These are phyloP conservation scores for Clonostachys solani DNA, from an alignment of 2,329 filamentous ascomycete species.

Conservation along the genomic window DNA sequence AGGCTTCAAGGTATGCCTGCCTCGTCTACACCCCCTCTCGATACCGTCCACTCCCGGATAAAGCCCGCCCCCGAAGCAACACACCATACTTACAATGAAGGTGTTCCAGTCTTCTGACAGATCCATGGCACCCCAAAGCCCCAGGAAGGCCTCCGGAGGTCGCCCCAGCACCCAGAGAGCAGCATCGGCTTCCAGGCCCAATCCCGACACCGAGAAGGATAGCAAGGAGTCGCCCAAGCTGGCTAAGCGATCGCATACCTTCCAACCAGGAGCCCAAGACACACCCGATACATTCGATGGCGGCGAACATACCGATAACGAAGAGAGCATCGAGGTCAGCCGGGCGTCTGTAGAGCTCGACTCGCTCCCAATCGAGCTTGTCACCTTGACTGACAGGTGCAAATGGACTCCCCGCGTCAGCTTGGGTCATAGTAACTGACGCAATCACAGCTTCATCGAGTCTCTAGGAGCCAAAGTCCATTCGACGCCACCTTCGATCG, in stretches of 20 bases:
- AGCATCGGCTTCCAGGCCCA: conserved; percentile 20
- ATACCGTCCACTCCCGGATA: not conserved
- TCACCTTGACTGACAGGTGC: conserved; percentile 84
- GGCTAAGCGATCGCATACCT: conserved; percentile 41
- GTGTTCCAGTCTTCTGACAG: conserved; percentile 14
- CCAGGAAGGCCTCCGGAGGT: conserved; percentile 17
- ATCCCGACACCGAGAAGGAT: conserved; percentile 15
- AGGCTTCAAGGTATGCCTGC: not conserved
- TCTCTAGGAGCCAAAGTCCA: conserved; percentile 85
- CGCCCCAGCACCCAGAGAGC: conserved; percentile 21
- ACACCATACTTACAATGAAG: conserved; percentile 15
- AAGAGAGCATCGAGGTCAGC: conserved; percentile 33
- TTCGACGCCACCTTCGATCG: conserved; percentile 75
- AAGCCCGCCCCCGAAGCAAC: too few species aligned
- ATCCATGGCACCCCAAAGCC: conserved; percentile 25
- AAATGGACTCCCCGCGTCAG: conserved; percentile 6
- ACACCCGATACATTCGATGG: conserved; percentile 46
- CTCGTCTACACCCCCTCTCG: not conserved
- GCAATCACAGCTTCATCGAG: conserved; percentile 71
- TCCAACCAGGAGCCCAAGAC: conserved; percentile 31
- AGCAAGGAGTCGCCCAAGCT: conserved; percentile 20
- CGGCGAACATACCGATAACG: conserved; percentile 29
- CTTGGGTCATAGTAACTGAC: not conserved
- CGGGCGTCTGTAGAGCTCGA: conserved; percentile 69
- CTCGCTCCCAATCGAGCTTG: conserved; percentile 88